Base-by-base conservation (phyloP, 768 basidiomycete species). In the Pisolithus sp. region DNA sequence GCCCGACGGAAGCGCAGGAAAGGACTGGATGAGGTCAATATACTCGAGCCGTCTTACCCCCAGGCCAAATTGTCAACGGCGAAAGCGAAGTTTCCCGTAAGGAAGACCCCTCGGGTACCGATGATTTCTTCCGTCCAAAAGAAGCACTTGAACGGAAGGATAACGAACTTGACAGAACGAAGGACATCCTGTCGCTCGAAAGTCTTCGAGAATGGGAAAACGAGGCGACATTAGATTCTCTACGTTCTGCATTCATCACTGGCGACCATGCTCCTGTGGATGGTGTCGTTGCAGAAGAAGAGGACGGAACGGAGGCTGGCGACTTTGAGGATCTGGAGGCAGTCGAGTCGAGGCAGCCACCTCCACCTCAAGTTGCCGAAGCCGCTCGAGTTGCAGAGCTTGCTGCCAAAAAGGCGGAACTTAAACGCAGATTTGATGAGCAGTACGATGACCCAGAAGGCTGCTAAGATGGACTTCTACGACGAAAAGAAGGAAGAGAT, bases 371-470 rank as follows among this genome's bases (percentile, higher is more conserved):
- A 15, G 55, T 55, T 1, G 37, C 55, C 4, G 71, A 76, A 52
- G 63, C 71, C 0, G 59, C 73, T 12, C 71, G 73, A 28, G 76
- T 76, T 24, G 72, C 73, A 28, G 74, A 78, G 1, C 82, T 97
- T 34, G 81, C 86, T 8, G 77, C 79, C 28, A 97, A 95, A 73
- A 97, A 97, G 72, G 91, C 89, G 59, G 81, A 78, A 2, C 78
- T 97, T 53, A 96, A 96, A 70, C 83, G 85, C 57, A 94, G 95
- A 67, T 99, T 99, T 64, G 91, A 99, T 68, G 90, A 92, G 60
- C 88, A 95, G 68, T 97, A 97, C 68, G 93, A 96, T 65, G 91
- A 93, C 57, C 87, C 89, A 3, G 86, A 89, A n/a, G 41, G 76
- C 78, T 50, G 70, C 82, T 51, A 86, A 89, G 60, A 69, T 82